A percentile compares a stretch with the other conserved stretches of the same genome.
Conservation (phyloP, 306 rosid species). For the Inga leiocalycina region DNA sequence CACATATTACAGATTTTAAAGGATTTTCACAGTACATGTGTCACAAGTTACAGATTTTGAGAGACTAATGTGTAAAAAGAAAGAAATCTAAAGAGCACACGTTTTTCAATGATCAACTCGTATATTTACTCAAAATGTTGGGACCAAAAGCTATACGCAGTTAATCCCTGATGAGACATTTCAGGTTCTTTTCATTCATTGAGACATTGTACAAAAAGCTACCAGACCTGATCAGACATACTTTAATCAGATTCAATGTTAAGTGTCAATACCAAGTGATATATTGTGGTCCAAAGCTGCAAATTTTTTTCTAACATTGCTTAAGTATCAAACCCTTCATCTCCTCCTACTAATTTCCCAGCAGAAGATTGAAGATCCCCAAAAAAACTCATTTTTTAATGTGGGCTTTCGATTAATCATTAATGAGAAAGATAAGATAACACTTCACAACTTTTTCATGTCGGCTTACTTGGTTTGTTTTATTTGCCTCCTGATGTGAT, state of each 20-base stretch:
- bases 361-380: slow-evolving; percentile 15
- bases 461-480: slow-evolving; percentile 6
- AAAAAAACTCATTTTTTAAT: neutral
- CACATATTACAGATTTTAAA: neutral
- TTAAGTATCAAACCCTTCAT: neutral
- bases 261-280: slow-evolving; percentile 23
- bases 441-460: neutral
- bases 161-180: slow-evolving; percentile 10
- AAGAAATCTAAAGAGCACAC: neutral
- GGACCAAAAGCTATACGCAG: slow-evolving; percentile 7
- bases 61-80: neutral
- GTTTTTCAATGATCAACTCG: neutral
- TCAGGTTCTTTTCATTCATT: neutral
- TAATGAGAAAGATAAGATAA: slow-evolving; percentile 3
- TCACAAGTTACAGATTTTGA: neutral
- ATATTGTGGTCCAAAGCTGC: neutral
- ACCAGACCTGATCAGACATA: slow-evolving; percentile 22
- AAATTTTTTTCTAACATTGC: neutral
- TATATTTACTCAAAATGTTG: neutral
- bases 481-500: slow-evolving; percentile 9
- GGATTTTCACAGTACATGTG: neutral
- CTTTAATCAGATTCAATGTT: slow-evolving; percentile 24
- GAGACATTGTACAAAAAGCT: slow-evolving; percentile 6
- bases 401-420: neutral
- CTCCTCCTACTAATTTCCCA: slow-evolving; percentile 4